A percentile compares a stretch with the other conserved stretches of the same genome.
phyloP scores from a whole-genome alignment of 805 yeast species.

The Wickerhamomyces tratensis region DNA sequence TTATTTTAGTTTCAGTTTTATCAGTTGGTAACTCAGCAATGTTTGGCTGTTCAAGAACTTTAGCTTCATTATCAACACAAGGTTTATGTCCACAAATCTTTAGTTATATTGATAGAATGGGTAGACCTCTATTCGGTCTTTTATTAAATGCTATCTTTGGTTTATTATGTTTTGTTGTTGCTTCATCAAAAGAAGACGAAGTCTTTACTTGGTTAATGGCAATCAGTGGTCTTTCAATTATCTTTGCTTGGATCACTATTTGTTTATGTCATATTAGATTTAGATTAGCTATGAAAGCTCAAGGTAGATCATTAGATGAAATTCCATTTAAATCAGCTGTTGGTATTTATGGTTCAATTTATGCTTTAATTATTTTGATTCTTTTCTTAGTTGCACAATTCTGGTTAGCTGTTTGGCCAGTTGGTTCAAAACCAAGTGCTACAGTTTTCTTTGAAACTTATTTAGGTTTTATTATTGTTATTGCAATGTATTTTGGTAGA shows the following conservation, averaged over 20 bases:
- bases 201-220: constrained; percentile 41
- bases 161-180: constrained; percentile 34
- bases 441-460: constrained; percentile 29
- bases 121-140: constrained; percentile 40
- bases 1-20: constrained; percentile 29
- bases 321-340: constrained; percentile 31
- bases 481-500: constrained; percentile 29
- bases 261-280: constrained; percentile 33
- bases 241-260: constrained; percentile 42
- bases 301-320: constrained; percentile 31
- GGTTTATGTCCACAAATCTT: constrained; percentile 33
- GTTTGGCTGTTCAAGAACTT: constrained; percentile 46
- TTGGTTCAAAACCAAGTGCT: constrained; percentile 25
- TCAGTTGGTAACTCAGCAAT: constrained; percentile 45
- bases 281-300: constrained; percentile 33
- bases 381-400: constrained; percentile 33
- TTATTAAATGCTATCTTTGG: constrained; percentile 30
- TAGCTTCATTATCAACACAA: constrained; percentile 35
- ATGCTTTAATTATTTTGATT: constrained; percentile 25
- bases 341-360: constrained; percentile 32
- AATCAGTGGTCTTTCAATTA: constrained; percentile 36
- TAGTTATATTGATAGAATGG: constrained; percentile 38
- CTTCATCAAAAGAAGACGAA: constrained; percentile 27
- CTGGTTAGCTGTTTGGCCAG: constrained; percentile 38
- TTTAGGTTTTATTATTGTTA: constrained; percentile 32